Evolutionary conservation across 2,329 filamentous ascomycete species (phyloP).

Genomic region (Trematosphaeria pertusa): DNA sequence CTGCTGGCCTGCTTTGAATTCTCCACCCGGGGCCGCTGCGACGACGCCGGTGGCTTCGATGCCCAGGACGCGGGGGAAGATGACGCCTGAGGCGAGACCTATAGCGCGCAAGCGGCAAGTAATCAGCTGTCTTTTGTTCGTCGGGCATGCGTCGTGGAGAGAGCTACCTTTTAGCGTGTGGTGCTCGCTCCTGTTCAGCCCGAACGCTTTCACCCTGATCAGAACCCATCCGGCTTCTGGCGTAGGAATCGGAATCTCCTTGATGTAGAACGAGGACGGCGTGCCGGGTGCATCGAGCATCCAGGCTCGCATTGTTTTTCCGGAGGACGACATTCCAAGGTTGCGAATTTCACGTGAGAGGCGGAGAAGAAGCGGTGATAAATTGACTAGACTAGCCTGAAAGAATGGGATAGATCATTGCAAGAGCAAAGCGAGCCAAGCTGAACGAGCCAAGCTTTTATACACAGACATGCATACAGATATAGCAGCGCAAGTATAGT

Average conservation of each 20-base stretch:
- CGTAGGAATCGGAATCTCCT: constrained; percentile 48
- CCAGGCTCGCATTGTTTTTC: constrained; percentile 2
- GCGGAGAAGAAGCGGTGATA: no score
- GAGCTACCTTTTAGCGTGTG: constrained; percentile 57
- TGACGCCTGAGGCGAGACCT: constrained; percentile 27
- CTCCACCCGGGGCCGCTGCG: constrained; percentile 42
- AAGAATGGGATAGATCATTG: no score
- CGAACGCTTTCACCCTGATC: constrained; percentile 53
- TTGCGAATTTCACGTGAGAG: no score
- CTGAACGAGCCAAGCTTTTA: no score
- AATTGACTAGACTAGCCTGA: no score
- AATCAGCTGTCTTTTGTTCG: background rate
- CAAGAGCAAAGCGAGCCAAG: no score
- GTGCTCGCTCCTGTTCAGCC: constrained; percentile 57
- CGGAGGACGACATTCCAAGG: background rate
- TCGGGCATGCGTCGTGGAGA: background rate
- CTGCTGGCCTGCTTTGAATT: constrained; percentile 49
- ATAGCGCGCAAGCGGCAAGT: background rate
- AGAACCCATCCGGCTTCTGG: constrained; percentile 50
- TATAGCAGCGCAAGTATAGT: no score
- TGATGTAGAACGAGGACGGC: constrained; percentile 26
- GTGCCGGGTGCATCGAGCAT: constrained; percentile 2
- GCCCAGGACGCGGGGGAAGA: constrained; percentile 55
- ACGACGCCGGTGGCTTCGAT: constrained; percentile 57
- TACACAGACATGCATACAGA: no score